A percentile compares a stretch with the other conserved stretches of the same genome.
phyloP scores from a whole-genome alignment of 2,329 filamentous ascomycete species.

The Claviceps cyperi region DNA sequence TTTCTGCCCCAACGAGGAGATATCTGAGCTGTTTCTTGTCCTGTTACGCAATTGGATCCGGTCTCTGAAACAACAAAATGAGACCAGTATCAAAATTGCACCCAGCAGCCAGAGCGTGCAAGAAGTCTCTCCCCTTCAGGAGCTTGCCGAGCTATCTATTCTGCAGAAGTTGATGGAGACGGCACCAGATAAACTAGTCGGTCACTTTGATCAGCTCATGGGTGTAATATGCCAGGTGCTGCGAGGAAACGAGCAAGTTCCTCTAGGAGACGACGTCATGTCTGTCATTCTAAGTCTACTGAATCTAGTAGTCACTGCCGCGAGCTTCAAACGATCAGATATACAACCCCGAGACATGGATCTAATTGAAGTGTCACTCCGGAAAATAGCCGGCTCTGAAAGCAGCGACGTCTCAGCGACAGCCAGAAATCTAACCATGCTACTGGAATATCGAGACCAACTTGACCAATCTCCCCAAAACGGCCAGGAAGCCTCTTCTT shows the following conservation, averaged over 20 bases:
- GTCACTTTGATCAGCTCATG: conserved; percentile 48
- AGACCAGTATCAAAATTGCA: conserved; percentile 12
- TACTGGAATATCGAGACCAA: conserved; percentile 41
- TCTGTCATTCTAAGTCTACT: conserved; percentile 44
- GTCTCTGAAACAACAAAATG: conserved; percentile 13
- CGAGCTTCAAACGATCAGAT: conserved; percentile 37
- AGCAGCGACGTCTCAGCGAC: conserved; percentile 33
- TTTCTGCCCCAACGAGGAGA: conserved; percentile 38
- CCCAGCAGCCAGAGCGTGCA: conserved; percentile 12
- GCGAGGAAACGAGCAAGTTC: conserved; percentile 25
- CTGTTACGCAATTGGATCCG: conserved; percentile 32
- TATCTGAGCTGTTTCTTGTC: conserved; percentile 44
- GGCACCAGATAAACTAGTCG: conserved; percentile 48
- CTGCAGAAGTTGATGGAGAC: conserved; percentile 51
- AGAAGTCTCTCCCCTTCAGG: conserved; percentile 28
- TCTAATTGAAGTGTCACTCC: conserved; percentile 35
- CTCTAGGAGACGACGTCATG: conserved; percentile 32
- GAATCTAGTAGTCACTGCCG: conserved; percentile 43
- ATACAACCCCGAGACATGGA: conserved; percentile 26
- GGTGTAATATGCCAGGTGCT: conserved; percentile 49
- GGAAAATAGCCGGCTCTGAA: conserved; percentile 23
- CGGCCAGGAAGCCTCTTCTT: conserved; percentile 14
- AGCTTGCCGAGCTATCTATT: conserved; percentile 44
- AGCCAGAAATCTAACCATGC: conserved; percentile 38
- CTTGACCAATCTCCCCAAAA: conserved; percentile 28